Percentiles rank a stretch among this genome's conserved stretches.
These are phyloP conservation scores for Penicillium psychrofluorescens DNA, from an alignment of 495 filamentous ascomycete species.

Conservation along the genomic window DNA sequence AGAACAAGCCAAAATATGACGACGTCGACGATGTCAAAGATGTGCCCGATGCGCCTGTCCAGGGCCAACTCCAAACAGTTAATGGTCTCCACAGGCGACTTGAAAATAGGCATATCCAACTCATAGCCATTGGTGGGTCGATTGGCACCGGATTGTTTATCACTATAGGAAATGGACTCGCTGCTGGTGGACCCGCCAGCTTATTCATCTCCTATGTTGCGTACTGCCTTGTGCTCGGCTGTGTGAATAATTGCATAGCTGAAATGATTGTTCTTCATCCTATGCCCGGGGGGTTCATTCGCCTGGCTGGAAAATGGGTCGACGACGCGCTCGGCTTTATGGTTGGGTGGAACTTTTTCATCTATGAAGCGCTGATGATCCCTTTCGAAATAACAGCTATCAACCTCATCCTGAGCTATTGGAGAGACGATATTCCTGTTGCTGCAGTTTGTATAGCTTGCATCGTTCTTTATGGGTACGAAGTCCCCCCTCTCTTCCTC, in stretches of 20 bases:
- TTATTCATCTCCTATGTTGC: slow-evolving; percentile 37
- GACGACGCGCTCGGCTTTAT: slow-evolving; percentile 47
- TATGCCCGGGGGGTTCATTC: slow-evolving; percentile 46
- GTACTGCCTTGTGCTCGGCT: slow-evolving; percentile 22
- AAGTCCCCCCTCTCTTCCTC: slow-evolving; percentile 6
- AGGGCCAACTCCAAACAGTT: no score
- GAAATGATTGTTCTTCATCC: slow-evolving; percentile 47
- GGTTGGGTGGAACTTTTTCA: slow-evolving; percentile 56
- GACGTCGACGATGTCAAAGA: no score
- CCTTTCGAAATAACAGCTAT: slow-evolving; percentile 68
- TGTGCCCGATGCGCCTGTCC: no score
- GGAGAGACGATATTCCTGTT: slow-evolving; percentile 56
- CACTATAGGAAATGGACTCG: no score
- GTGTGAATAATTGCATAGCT: slow-evolving; percentile 29
- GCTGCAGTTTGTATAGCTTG: slow-evolving; percentile 50
- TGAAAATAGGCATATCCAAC: no score
- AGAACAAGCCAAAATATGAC: no score
- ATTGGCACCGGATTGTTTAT: not conserved
- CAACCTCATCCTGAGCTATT: slow-evolving; percentile 61
- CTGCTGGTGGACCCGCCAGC: slow-evolving; percentile 45
- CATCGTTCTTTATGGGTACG: slow-evolving; percentile 34
- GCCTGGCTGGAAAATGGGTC: slow-evolving; percentile 39
- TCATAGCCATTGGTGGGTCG: not conserved
- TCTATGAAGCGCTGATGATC: slow-evolving; percentile 55
- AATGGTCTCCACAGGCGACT: no score